Evolutionary conservation across 257 asterid species (phyloP).

Genomic region (Solanum appendiculatum): DNA sequence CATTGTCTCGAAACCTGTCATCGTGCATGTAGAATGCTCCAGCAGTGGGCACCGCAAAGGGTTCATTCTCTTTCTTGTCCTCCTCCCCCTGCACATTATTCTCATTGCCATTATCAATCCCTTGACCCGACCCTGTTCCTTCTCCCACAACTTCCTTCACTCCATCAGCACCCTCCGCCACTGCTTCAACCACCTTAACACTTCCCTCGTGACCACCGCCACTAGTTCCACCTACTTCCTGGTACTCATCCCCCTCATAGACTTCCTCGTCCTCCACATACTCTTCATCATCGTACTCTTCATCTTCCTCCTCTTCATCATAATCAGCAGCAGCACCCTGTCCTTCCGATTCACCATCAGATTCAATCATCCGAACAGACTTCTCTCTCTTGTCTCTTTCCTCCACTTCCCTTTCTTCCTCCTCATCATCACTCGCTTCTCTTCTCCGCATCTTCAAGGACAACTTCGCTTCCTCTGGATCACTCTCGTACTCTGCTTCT

Average conservation of each 20-base stretch:
- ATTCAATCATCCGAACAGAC: slow-evolving; percentile 36
- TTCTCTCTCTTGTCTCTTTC: slow-evolving; percentile 15
- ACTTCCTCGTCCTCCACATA: slow-evolving; percentile 46
- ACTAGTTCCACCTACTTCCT: not conserved
- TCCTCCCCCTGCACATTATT: slow-evolving; percentile 18
- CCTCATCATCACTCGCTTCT: slow-evolving; percentile 92
- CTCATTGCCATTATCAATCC: slow-evolving; percentile 18
- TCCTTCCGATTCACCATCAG: slow-evolving; percentile 65
- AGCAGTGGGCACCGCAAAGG: slow-evolving; percentile 93
- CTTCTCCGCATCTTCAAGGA: slow-evolving; percentile 84
- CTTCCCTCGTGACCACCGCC: slow-evolving; percentile 10
- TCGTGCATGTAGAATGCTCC: slow-evolving; percentile 99
- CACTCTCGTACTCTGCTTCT: slow-evolving; percentile 76
- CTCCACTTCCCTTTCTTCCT: slow-evolving; percentile 23
- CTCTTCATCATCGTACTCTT: slow-evolving; percentile 13
- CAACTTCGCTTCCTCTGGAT: slow-evolving; percentile 90
- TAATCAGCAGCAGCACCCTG: slow-evolving; percentile 57
- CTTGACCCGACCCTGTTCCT: slow-evolving; percentile 19
- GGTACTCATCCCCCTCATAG: slow-evolving; percentile 16
- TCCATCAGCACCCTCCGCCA: slow-evolving; percentile 20
- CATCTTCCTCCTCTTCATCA: slow-evolving; percentile 34
- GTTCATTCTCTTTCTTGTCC: slow-evolving; percentile 74
- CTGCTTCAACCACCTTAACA: slow-evolving; percentile 18
- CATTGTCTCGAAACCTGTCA: slow-evolving; percentile 84
- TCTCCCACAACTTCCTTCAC: slow-evolving; percentile 10